Evolutionary conservation across 2,329 filamentous ascomycete species (phyloP).

Genomic region (Macrophomina pseudophaseolina): DNA sequence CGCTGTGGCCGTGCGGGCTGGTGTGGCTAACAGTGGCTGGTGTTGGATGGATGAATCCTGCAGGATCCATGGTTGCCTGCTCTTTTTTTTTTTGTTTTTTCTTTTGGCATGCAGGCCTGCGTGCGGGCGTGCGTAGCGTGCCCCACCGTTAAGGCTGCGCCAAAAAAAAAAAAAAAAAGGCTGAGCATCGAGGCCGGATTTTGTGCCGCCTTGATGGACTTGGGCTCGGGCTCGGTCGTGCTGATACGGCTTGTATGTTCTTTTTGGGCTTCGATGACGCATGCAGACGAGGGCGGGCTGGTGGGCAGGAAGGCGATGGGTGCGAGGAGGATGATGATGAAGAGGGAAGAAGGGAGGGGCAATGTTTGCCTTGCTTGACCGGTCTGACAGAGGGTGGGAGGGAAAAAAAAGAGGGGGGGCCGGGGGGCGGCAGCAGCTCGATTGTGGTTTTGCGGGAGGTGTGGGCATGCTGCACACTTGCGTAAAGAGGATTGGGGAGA

Average conservation of each 20-base stretch:
- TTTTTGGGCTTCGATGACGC: not conserved
- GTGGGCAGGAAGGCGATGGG: not conserved
- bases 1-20: too few species aligned
- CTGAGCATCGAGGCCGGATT: not conserved
- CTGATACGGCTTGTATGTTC: too few species aligned
- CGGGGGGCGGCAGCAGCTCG: too few species aligned
- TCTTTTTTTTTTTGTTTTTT: not conserved
- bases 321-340: too few species aligned
- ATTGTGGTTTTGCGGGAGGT: too few species aligned
- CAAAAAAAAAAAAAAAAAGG: not conserved
- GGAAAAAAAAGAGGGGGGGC: not conserved
- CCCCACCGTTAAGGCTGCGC: constrained; percentile 15
- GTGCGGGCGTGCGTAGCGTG: not conserved
- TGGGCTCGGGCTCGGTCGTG: too few species aligned
- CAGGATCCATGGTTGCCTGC: not conserved
- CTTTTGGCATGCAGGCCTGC: not conserved
- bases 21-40: not conserved
- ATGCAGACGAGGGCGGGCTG: not conserved
- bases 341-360: not conserved
- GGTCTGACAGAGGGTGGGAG: not conserved
- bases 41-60: not conserved
- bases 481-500: too few species aligned
- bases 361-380: constrained; percentile 2
- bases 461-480: too few species aligned
- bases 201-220: too few species aligned